Conservation (phyloP, 2,329 filamentous ascomycete species). For the Calonectria crousiana region DNA sequence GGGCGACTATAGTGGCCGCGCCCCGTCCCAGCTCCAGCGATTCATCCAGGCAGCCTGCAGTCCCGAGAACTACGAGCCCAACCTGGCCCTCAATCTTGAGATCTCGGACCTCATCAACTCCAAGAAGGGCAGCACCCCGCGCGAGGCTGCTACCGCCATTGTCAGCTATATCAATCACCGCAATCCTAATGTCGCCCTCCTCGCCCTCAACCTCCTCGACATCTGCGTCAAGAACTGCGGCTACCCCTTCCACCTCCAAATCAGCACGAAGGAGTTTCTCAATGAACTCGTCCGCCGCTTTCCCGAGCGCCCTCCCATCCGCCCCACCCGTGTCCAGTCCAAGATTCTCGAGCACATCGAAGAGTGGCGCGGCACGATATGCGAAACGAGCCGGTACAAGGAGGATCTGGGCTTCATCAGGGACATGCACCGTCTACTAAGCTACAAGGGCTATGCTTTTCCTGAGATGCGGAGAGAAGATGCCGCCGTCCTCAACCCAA, state of each 20-base stretch:
- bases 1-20: conserved; percentile 80
- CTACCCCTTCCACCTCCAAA: conserved; percentile 98
- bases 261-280: conserved; percentile 98
- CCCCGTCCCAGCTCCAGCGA: conserved; percentile 89
- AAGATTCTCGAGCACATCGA: conserved; percentile 97
- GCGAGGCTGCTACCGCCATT: conserved; percentile 93
- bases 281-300: conserved; percentile 98
- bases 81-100: conserved; percentile 95
- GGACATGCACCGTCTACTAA: conserved; percentile 96
- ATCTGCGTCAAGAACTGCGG: conserved; percentile 99
- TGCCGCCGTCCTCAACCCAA: conserved; percentile 95
- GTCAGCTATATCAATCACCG: conserved; percentile 96
- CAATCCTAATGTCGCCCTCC: conserved; percentile 92
- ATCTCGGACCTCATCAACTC: conserved; percentile 96
- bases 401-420: conserved; percentile 96
- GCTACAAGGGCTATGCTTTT: conserved; percentile 97
- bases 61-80: conserved; percentile 97
- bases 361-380: conserved; percentile 98
- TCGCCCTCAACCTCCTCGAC: conserved; percentile 92
- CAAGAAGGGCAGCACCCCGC: conserved; percentile 95
- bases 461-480: conserved; percentile 93
- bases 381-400: conserved; percentile 97
- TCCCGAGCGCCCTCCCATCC: conserved; percentile 90
- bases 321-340: conserved; percentile 87
- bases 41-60: conserved; percentile 98